Evolutionary conservation across 768 basidiomycete genomes (phyloP), one percentile per base, ranked within the genome.

Genomic region (Saitozyma podzolica): DNA sequence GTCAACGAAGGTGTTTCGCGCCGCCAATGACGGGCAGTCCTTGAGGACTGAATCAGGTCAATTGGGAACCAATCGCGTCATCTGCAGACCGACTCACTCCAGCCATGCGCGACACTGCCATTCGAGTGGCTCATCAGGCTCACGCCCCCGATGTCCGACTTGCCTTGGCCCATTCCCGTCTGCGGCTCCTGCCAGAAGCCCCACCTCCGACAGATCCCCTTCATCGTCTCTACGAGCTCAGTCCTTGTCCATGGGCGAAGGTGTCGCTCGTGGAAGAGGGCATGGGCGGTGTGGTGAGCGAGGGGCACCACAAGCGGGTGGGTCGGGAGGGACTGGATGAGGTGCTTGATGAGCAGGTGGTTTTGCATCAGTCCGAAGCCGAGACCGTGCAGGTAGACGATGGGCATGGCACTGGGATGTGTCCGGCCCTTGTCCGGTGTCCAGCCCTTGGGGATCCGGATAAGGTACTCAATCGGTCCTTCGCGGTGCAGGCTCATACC

Each of bases 351-450:
- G 47, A 89, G 77, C 17, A 92, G 81, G 65, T 87, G 81, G 10
- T 80, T 78, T 58, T 93, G 80, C 63, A 89, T 79, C 0, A 91
- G 79, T 2, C 93, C 92, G 54, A 94, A 83, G 10, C 93, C 93
- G 1, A 98, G 85, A 2, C 94, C 94, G 72, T 96, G 92, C 42
- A 92, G 77, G 74, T 94, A 91, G n/a, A 96, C 84, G 45, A 94
- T 78, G 0, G 93, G 93, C 48, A 74, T 64, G 11, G 67, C 62
- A 40, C 73, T 70, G 9, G 72, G 54, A 9, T 67, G 53, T 5
- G 85, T 84, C 39, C 83, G 83, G 20, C 85, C 87, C 42, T 73
- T 82, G 14, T 77, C 75, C 3, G 85, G 78, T 50, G 86, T 82
- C 90, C 91, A 93, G 13, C 82, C 77, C 10, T 80, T 70, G 2